phyloP scores from a whole-genome alignment of 345 rosid genomes.

The Aethionema arabicum region DNA sequence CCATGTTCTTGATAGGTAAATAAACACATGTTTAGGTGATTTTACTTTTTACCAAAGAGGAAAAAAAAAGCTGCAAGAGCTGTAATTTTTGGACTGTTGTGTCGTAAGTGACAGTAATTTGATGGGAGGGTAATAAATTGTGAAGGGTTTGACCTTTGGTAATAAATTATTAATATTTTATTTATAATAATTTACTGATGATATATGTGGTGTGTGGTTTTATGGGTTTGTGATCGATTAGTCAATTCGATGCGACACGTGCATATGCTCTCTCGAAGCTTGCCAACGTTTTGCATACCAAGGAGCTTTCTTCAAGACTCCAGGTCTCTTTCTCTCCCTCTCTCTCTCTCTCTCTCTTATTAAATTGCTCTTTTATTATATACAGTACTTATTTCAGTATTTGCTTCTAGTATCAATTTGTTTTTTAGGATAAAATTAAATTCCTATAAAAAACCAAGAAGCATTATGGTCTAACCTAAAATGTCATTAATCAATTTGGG shows the following conservation, averaged over 20 bases:
- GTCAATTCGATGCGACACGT: slow-evolving; percentile 90
- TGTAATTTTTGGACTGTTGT: slow-evolving; percentile 16
- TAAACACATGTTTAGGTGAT: background rate
- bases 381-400: no score
- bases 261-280: slow-evolving; percentile 99
- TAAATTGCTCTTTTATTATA: background rate
- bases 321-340: slow-evolving; percentile 50
- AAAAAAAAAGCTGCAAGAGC: slow-evolving; percentile 30
- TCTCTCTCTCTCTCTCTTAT: slow-evolving; percentile 12
- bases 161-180: background rate
- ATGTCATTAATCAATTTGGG: slow-evolving; percentile 18
- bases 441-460: background rate
- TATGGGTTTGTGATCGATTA: slow-evolving; percentile 36
- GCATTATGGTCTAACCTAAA: slow-evolving; percentile 22
- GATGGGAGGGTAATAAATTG: slow-evolving; percentile 20
- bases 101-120: slow-evolving; percentile 24
- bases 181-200: background rate
- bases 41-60: slow-evolving; percentile 6
- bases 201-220: no score
- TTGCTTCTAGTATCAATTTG: no score
- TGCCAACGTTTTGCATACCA: slow-evolving; percentile 92
- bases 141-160: slow-evolving; percentile 24
- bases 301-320: slow-evolving; percentile 79
- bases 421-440: background rate
- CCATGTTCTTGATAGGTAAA: slow-evolving; percentile 19